Evolutionary conservation across 75 land plant species (phyloP).

Genomic region (Pinus tabuliformis): DNA sequence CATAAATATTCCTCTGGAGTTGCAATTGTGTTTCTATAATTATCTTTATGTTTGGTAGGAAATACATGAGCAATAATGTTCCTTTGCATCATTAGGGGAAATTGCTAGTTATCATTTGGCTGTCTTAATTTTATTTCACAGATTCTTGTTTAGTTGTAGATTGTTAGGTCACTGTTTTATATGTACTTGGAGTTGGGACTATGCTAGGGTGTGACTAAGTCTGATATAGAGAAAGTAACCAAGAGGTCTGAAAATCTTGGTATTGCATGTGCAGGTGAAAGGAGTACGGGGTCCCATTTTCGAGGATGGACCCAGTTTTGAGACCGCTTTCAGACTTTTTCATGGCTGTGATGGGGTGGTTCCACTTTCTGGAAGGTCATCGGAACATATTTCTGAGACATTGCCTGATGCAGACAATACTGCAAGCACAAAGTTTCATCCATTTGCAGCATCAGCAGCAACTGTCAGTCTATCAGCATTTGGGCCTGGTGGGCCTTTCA

Average conservation of each 20-base stretch:
- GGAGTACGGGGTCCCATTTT: conserved; percentile 93
- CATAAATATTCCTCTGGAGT: too few relatives aligned
- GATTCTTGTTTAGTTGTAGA: too few relatives aligned
- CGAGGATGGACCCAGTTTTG: conserved; percentile 98
- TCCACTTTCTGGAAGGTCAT: conserved; percentile 63
- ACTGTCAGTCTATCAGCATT: conserved; percentile 91
- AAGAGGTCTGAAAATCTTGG: too few relatives aligned
- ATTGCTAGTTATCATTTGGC: conserved; percentile 88
- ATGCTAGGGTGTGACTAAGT: conserved; percentile 25
- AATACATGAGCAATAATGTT: conserved; percentile 22
- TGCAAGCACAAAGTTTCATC: conserved; percentile 61
- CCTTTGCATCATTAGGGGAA: conserved; percentile 91
- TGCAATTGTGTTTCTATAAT: too few relatives aligned
- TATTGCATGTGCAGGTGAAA: conserved; percentile 37
- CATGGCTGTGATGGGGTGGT: conserved; percentile 96
- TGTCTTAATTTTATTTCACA: too few relatives aligned
- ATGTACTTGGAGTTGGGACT: too few relatives aligned
- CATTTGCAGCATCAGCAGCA: conserved; percentile 96
- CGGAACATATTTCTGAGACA: not conserved
- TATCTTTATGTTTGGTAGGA: too few relatives aligned
- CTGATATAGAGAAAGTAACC: too few relatives aligned
- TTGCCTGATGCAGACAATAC: conserved; percentile 9
- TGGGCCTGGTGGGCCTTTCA: conserved; percentile 79
- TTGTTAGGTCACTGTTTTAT: too few relatives aligned
- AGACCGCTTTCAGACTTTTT: conserved; percentile 85